Base-by-base conservation (phyloP, 441 rosid species). In the Populus hybrid region DNA sequence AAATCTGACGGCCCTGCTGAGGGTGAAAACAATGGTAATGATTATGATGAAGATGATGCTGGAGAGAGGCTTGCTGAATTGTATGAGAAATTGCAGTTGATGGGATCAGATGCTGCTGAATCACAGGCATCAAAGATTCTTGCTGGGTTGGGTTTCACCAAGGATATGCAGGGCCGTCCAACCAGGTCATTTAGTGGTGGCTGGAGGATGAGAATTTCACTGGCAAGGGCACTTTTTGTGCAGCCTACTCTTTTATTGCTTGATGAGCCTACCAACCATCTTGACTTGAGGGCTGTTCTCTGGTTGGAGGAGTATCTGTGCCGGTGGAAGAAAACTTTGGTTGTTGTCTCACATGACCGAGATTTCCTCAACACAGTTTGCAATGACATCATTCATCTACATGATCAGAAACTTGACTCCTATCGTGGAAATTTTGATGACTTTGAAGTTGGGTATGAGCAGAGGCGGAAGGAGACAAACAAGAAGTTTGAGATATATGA, bases 61-160 rank as follows among this genome's bases (percentile, higher is more conserved):
- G 97, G 97, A 76, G 97, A 91, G 81, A 88, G 82, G 86, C 92
- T 93, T 50, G 86, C 84, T 69, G 94, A 90, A 71, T 68, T 91
- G 81, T 93, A 93, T 80, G 97, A 93, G 65, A 89, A 84, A 72
- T 84, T 93, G 82, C 91, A 91, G 85, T 85, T 89, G 73, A 83
- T 93, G 84, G 96, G 96, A 67, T 88, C 95, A 70, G 97, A 93
- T 87, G 94, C 93, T 72, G 94, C 94, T 59, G 97, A 93, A 86
- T 88, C 94, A 70, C 93, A 93, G 81, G 96, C 94, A 57, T 88
- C 97, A 3, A 93, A 91, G 82, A 93, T 93, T 83, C 94, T 93
- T 76, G 93, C 97, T 23, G 97, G 97, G 81, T 82, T 93, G 78
- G 96, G 97, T 83, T 90, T 93, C 82, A 88, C 93, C 63, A 91